phyloP scores from a whole-genome alignment of 2,329 filamentous ascomycete species.

The Ascocoryne sarcoides region DNA sequence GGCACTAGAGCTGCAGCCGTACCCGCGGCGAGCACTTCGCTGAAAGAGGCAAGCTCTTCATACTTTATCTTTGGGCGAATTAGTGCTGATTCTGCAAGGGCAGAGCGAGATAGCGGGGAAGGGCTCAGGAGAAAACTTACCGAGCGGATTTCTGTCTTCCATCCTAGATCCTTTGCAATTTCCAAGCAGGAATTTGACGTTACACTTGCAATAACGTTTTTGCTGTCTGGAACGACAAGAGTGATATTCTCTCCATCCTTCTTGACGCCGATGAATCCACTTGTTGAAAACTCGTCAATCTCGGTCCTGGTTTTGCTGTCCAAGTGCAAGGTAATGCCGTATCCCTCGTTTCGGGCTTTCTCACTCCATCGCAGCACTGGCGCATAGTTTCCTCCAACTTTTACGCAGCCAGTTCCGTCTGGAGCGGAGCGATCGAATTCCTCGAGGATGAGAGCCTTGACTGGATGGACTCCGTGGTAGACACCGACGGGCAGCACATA shows the following conservation, averaged over 20 bases:
- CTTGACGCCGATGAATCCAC: conserved; percentile 78
- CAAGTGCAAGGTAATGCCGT: conserved; percentile 88
- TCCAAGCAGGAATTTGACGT: conserved; percentile 71
- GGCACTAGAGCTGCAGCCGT: conserved; percentile 88
- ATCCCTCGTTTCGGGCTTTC: conserved; percentile 68
- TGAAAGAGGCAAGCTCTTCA: conserved; percentile 48
- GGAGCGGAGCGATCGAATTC: conserved; percentile 93
- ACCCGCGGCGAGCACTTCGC: conserved; percentile 82
- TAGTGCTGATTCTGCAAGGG: no score
- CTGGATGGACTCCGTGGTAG: conserved; percentile 83
- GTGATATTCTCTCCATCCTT: conserved; percentile 34
- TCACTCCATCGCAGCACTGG: conserved; percentile 85
- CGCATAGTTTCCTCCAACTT: conserved; percentile 93
- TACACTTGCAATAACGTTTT: conserved; percentile 78
- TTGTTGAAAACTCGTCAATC: conserved; percentile 93
- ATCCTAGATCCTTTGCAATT: conserved; percentile 71
- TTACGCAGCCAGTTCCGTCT: conserved; percentile 81
- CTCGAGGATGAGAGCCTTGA: conserved; percentile 81
- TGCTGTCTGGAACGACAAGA: conserved; percentile 77
- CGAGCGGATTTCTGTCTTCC: conserved; percentile 69
- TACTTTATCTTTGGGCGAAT: conserved; percentile 48
- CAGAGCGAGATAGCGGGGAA: not conserved
- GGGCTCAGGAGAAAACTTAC: conserved; percentile 35
- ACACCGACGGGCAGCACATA: conserved; percentile 89
- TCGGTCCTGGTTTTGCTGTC: conserved; percentile 78